Base-by-base conservation (phyloP, 768 basidiomycete genomes). In the Harrya chromipes region DNA sequence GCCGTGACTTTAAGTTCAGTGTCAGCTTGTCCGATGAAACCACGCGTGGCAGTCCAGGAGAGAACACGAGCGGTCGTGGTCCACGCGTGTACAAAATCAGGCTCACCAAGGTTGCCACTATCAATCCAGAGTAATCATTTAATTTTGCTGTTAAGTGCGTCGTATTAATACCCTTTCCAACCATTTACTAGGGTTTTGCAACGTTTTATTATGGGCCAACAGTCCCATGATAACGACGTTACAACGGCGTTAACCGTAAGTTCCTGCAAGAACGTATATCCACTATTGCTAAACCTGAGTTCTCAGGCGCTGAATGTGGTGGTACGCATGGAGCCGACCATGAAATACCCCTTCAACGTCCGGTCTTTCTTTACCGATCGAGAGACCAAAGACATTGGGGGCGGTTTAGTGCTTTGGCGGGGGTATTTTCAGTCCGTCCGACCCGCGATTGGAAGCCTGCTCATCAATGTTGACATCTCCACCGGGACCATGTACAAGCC, bases 401-500 rank as follows among this genome's bases (percentile, higher is more conserved):
- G 64, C 0, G 88, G 90, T 0, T 73, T 91, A 4, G 76, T 81
- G 13, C 73, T 89, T 0, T 87, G 87, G 87, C 75, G 88, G 4
- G 89, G 89, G 0, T 89, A 86, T 47, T 90, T 91, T 67, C 89
- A 90, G 61, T 86, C 84, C 0, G 76, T 89, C 12, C 75, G 89
- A 19, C 87, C 88, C 4, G 79, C 78, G 0, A 74, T 82, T 16
- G 81, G 81, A 0, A 70, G 71, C 0, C 77, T 91, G 58, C 64
- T 89, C 23, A 72, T 90, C 56, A 91, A 90, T 50, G 75, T 91
- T 54, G 89, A 91, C 53, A 86, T 89, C 40, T 81, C 83, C 0
- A 87, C 87, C 0, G 88, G 83, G 0, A 77, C 82, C 23, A 87
- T 91, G 84, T 90, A 84, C 62, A 80, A 79, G 57, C 67, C 77